Evolutionary conservation across 176 grass and related monocot genomes (phyloP).

Genomic region (Bolboschoenus planiculmis): DNA sequence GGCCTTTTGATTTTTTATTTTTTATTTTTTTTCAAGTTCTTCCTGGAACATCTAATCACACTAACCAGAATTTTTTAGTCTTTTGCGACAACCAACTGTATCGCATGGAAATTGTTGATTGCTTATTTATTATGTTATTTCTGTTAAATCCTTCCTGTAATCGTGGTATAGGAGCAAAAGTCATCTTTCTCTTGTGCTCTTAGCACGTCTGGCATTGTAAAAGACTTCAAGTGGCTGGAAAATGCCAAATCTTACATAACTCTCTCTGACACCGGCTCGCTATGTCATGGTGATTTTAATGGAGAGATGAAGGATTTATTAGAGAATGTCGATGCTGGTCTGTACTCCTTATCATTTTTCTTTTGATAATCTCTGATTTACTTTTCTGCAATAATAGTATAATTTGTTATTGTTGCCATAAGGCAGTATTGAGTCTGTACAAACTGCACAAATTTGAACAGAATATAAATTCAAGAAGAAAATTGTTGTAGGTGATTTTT

Average conservation of each 20-base stretch:
- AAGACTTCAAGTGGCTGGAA: conserved; percentile 84
- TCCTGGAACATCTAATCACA: neutral
- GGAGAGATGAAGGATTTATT: conserved; percentile 52
- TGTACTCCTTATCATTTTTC: conserved; percentile 14
- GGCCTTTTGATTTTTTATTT: neutral
- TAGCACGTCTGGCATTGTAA: conserved; percentile 31
- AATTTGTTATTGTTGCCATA: neutral
- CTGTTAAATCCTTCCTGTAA: neutral
- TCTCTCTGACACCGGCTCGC: conserved; percentile 47
- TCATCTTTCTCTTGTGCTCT: conserved; percentile 48
- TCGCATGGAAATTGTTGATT: neutral
- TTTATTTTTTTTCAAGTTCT: neutral
- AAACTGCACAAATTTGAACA: neutral
- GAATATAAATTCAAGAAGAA: neutral
- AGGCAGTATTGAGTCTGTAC: neutral
- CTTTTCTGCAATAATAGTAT: neutral
- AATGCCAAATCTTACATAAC: conserved; percentile 46
- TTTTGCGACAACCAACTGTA: neutral
- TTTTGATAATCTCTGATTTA: conserved; percentile 5
- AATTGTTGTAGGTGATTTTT: neutral
- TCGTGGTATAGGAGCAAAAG: conserved; percentile 35
- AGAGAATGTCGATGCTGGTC: conserved; percentile 76
- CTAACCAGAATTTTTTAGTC: neutral
- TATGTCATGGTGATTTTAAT: conserved; percentile 47
- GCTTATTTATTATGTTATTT: neutral